Percentiles rank a stretch among this genome's conserved stretches.
These are phyloP conservation scores for Epipyxis sp. DNA, from an alignment of 108 stramenopile species.

Conservation along the genomic window DNA sequence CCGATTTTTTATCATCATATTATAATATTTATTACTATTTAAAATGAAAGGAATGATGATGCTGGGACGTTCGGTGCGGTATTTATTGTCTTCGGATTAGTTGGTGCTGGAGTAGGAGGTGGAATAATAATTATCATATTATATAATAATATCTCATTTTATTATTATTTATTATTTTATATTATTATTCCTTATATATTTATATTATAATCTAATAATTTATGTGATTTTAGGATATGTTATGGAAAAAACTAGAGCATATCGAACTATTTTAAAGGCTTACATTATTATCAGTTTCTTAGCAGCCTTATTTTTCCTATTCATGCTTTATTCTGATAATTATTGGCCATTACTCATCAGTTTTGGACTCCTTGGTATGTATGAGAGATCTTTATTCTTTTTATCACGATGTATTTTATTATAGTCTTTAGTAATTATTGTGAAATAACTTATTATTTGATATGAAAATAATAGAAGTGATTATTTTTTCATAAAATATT, in stretches of 20 bases:
- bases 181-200: too few relatives aligned
- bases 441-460: too few relatives aligned
- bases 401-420: too few relatives aligned
- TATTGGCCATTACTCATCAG: neutral
- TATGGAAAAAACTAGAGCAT: conserved; percentile 20
- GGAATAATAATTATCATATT: conserved; percentile 20
- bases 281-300: neutral
- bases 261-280: neutral
- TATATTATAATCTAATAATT: too few relatives aligned
- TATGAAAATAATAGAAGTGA: too few relatives aligned
- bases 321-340: conserved; percentile 12
- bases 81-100: conserved; percentile 42
- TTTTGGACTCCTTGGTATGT: conserved; percentile 12
- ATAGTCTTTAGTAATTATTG: too few relatives aligned
- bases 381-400: too few relatives aligned
- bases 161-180: too few relatives aligned
- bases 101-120: conserved; percentile 41
- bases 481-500: too few relatives aligned
- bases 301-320: neutral
- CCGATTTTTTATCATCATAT: too few relatives aligned
- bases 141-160: too few relatives aligned
- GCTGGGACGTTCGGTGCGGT: conserved; percentile 46
- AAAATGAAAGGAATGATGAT: conserved; percentile 26
- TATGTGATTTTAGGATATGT: neutral
- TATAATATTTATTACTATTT: too few relatives aligned